A percentile compares a stretch with the other conserved stretches of the same genome.
phyloP scores from a whole-genome alignment of 2,329 filamentous ascomycete species.

The Chalara sp. region DNA sequence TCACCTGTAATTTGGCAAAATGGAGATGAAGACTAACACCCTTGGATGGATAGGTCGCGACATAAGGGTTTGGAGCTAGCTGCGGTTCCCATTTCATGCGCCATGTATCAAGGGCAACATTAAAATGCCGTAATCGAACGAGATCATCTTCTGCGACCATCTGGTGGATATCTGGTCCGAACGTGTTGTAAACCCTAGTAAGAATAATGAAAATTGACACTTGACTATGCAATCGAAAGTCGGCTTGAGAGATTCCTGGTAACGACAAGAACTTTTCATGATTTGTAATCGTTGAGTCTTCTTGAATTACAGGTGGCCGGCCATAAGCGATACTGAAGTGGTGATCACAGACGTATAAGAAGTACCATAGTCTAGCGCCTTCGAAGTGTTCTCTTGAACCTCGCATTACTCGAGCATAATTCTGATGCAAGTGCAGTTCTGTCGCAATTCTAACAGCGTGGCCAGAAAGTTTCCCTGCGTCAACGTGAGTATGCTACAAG shows the following conservation, averaged over 20 bases:
- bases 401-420: conserved; percentile 41
- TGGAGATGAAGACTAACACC: conserved; percentile 24
- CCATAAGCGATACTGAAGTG: conserved; percentile 60
- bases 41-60: conserved; percentile 19
- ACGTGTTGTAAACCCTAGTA: conserved; percentile 49
- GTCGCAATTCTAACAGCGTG: conserved; percentile 52
- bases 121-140: conserved; percentile 29
- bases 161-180: conserved; percentile 48
- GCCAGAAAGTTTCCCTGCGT: conserved; percentile 44
- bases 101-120: conserved; percentile 31
- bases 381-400: conserved; percentile 44
- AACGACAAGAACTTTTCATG: conserved; percentile 47
- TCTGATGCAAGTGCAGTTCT: conserved; percentile 49
- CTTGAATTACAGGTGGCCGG: conserved; percentile 53
- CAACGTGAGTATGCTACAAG: no score
- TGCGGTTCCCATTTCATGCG: conserved; percentile 29
- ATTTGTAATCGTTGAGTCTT: conserved; percentile 49
- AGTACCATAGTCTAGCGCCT: conserved; percentile 53
- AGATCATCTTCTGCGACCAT: conserved; percentile 35
- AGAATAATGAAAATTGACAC: conserved; percentile 54
- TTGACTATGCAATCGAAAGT: conserved; percentile 51
- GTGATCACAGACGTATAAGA: conserved; percentile 59
- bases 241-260: conserved; percentile 43
- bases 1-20: conserved; percentile 33
- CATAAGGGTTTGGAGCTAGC: conserved; percentile 12